phyloP scores from a whole-genome alignment of 768 basidiomycete genomes.

The Tubosaeta sp. region DNA sequence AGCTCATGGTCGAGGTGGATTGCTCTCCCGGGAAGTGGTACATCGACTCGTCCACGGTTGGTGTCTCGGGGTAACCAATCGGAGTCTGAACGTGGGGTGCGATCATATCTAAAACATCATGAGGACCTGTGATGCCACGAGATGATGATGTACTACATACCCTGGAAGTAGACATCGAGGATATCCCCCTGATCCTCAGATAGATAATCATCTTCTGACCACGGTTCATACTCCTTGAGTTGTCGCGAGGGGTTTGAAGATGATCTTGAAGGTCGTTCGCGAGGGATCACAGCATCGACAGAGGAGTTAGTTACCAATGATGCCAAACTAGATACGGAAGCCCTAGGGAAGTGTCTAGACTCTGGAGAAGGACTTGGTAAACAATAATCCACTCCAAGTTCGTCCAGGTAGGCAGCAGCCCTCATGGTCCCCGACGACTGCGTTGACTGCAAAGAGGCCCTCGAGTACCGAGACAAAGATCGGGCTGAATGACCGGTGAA shows the following conservation, averaged over 20 bases:
- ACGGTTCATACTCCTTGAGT: conserved; percentile 17
- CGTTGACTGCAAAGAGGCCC: conserved; percentile 30
- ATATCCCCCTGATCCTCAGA: conserved; percentile 33
- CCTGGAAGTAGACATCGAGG: conserved; percentile 41
- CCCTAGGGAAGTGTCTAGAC: conserved; percentile 20
- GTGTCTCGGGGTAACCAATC: conserved; percentile 18
- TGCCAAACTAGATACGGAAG: conserved; percentile 51
- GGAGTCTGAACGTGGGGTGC: conserved; percentile 10
- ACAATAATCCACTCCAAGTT: conserved; percentile 28
- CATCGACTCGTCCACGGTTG: conserved; percentile 10
- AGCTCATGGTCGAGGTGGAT: conserved; percentile 5
- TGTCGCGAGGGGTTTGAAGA: conserved; percentile 9
- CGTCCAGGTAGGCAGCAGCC: conserved; percentile 26
- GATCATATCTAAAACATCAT: conserved; percentile 21
- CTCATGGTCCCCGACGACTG: conserved; percentile 25
- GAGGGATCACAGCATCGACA: conserved; percentile 54
- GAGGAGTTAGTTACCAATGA: conserved; percentile 57
- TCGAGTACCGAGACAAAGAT: conserved; percentile 17
- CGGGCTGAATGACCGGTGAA: conserved; percentile 14
- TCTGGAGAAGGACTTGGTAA: conserved; percentile 21
- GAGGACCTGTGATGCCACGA: background rate
- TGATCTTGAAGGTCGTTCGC: conserved; percentile 17
- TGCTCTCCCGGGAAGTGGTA: conserved; percentile 8
- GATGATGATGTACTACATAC: conserved; percentile 16
- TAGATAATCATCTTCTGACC: conserved; percentile 23